Evolutionary conservation across 768 basidiomycete genomes (phyloP), one percentile per base, ranked within the genome.

Genomic region (Lactarius quietus): DNA sequence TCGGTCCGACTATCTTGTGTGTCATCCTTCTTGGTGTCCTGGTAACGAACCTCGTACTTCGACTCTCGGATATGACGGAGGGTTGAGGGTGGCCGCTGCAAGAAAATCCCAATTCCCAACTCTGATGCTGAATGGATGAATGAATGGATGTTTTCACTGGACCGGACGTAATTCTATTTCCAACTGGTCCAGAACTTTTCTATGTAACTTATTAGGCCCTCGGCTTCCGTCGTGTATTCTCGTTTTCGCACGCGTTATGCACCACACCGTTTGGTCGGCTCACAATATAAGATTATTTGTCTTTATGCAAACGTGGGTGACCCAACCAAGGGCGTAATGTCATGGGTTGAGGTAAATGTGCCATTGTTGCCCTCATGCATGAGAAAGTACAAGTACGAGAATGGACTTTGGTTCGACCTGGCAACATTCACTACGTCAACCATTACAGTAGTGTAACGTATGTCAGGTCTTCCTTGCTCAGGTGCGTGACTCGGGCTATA

Each of bases 1-100:
- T 88, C 68, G 92, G 93, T 0, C 93, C 93, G 41, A 91, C 89
- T 1, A 73, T 87, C 5, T 78, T 96, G 28, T 92, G 90, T 68
- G 68, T 84, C 29, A 81, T 88, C 45, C 75, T 97, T 52, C 82
- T 90, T 63, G 76, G 80, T 39, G 90, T 92, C 20, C 75, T 95
- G 59, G 82, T 82, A 26, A 83, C 87, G 67, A 95, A 95, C 72
- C 83, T 95, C 68, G 88, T 81, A 26, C 74, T 94, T 70, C 79
- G 92, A 62, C 70, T 86, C 61, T 74, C 80, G 15, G 86, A 90
- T 74, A 81, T 89, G 9, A 55, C 36, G 52, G 26, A 58, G 35
- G 38, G 39, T 28, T 62, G 57, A 63, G 10, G 3, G 48, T 12
- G 3, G 45, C 8, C 29, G 14, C 20, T 29, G 5, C 26, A 43